Evolutionary conservation across 2,329 filamentous ascomycete species (phyloP).

Genomic region (Trematosphaeria pertusa): DNA sequence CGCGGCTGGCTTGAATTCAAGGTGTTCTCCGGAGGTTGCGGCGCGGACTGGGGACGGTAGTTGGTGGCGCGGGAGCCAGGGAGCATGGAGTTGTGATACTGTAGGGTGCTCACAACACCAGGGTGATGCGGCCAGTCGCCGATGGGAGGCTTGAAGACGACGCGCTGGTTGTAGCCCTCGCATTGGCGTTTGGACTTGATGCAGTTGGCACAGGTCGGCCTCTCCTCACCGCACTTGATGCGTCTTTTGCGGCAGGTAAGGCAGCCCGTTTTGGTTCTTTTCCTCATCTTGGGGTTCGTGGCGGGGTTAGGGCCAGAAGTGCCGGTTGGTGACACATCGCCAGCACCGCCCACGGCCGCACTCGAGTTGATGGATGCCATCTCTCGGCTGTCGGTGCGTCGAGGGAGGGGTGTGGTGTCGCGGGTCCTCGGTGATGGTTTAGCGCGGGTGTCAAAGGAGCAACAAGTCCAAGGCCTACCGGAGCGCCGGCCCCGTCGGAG

Average conservation of each 20-base stretch:
- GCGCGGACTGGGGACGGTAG: conserved; percentile 20
- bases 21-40: conserved; percentile 27
- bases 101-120: conserved; percentile 45
- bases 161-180: conserved; percentile 82
- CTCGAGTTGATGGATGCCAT: conserved; percentile 33
- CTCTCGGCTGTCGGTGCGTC: conserved; percentile 1
- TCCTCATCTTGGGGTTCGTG: conserved; percentile 45
- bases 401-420: neutral
- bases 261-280: conserved; percentile 88
- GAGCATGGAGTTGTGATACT: conserved; percentile 49
- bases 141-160: conserved; percentile 79
- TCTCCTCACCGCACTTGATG: conserved; percentile 95
- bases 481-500: conserved; percentile 10
- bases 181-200: conserved; percentile 84
- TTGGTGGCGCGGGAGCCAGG: conserved; percentile 37
- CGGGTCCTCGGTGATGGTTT: neutral
- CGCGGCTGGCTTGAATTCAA: conserved; percentile 38
- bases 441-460: conserved; percentile 11
- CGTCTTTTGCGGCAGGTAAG: conserved; percentile 91
- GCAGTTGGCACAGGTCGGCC: conserved; percentile 82
- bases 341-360: conserved; percentile 28
- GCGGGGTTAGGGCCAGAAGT: conserved; percentile 24
- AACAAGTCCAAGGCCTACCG: conserved; percentile 11
- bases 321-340: conserved; percentile 38
- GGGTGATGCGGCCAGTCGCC: conserved; percentile 56